Base-by-base conservation (phyloP, 495 filamentous ascomycete species). In the Aspergillus carlsbadensis region DNA sequence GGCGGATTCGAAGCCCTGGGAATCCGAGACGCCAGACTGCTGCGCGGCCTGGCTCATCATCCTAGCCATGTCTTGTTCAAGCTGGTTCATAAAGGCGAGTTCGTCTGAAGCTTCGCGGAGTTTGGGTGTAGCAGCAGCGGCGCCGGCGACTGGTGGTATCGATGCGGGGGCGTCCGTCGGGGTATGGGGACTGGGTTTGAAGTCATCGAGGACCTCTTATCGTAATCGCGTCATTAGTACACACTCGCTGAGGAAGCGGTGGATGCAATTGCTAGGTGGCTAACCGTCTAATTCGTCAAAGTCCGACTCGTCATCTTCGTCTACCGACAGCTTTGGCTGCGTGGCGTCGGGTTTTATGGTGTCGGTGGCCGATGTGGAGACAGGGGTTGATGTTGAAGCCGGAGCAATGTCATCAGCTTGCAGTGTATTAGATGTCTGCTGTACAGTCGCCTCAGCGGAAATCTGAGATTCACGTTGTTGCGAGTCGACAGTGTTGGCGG, bases 121-220 rank as follows among this genome's bases (percentile, higher is more conserved):
- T 8, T 8, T 8, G 8, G 26, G 8, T 29, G 40, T 29, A 42
- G 44, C 35, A 34, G 51, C 51, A 56, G 56, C 43, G 64, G 57
- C 54, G 52, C 22, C 20, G 53, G 67, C 36, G 78, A 74, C 10
- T 59, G 77, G 14, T 78, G 65, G 15, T 70, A 37, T 63, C 21
- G 36, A 29, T 41, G 59, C 46, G 55, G 54, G 36, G 35, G 58
- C 68, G 33, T 78, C 73, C 7, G 64, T 75, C 11, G 79, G 68
- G 13, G 54, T 14, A 20, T 48, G 50, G 21, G 75, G 56, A 65
- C 83, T 78, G 26, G 79, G 72, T 57, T 80, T 71, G 56, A 98
- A 98, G 63, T 96, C 87, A 59, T 98, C 91, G 29, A 98, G 87
- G 68, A 97, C 84, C 45, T 97, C 91, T n/a, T 96, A 60, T 10